Evolutionary conservation across 2,329 filamentous ascomycete genomes (phyloP), one percentile per base, ranked within the genome.

Genomic region (Bipolaris sorokiniana): DNA sequence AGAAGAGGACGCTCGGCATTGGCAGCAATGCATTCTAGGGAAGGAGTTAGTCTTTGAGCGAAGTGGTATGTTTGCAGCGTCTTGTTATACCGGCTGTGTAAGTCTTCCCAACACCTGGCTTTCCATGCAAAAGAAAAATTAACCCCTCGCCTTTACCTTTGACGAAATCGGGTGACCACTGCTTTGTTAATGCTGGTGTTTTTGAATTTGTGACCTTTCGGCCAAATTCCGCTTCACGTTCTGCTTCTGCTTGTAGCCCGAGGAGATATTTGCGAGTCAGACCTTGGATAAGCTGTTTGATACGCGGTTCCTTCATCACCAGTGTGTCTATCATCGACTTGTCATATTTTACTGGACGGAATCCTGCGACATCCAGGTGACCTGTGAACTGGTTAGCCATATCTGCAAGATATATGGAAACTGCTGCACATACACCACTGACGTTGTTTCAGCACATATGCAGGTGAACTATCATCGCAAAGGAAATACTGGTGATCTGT

Each of bases 21-120:
- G 2, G 61, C 58, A 2, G 66, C 56, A n/a, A 69, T 59, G 34
- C 66, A 54, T 26, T 51, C 47, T 53, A 31, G 15, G 31, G 15
- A n/a, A 7, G 2, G 16, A 28, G 15, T 51, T 33, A 53, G 15
- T 11, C 37, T 23, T 11, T 3, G 15, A 15, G 7, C 7, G 26
- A 7, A n/a, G 1, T 26, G 5, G 1, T 3, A 1, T 18, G 5
- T 13, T 11, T 7, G 10, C 6, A 37, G 20, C 15, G 11, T 20
- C 3, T 10, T n/a, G 18, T 7, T 45, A 28, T 45, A 59, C 56
- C 61, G 2, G 65, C 67, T 3, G 68, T 69, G 37, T 60, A 66
- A 1, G 68, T 70, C 42, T 70, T 69, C 1, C 68, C 68, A 6
- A 66, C 62, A 2, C 67, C 68, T 10, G 68, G 64, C 15, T 54